phyloP scores from a whole-genome alignment of 257 asterid genomes.

The Coffea eugenioides region DNA sequence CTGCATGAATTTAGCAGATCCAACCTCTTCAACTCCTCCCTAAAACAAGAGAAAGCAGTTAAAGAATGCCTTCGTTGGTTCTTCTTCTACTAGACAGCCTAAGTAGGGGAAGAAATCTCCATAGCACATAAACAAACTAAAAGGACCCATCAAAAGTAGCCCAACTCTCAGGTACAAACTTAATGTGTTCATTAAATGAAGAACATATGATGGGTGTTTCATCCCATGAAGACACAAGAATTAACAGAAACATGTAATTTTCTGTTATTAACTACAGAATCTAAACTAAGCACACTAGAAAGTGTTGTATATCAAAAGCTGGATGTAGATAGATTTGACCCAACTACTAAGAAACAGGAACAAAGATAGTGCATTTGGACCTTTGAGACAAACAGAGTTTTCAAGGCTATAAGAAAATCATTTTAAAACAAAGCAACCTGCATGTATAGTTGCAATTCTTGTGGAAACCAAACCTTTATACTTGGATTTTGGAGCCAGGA shows the following conservation, averaged over 20 bases:
- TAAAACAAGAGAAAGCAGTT: slow-evolving; percentile 34
- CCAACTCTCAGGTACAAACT: neutral
- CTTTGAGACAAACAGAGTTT: neutral
- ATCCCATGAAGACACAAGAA: neutral
- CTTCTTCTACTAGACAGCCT: too few relatives aligned
- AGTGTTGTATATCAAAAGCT: neutral
- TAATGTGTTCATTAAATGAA: neutral
- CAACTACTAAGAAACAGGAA: neutral
- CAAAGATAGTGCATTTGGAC: neutral
- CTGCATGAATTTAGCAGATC: slow-evolving; percentile 62
- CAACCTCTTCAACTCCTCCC: slow-evolving; percentile 47
- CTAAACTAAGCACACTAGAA: neutral
- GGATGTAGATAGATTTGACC: neutral
- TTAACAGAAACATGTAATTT: neutral
- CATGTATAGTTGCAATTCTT: neutral
- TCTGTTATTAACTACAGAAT: neutral
- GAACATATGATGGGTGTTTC: neutral
- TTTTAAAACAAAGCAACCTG: neutral
- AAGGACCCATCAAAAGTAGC: neutral
- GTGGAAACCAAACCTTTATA: neutral
- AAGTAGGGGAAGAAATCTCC: neutral
- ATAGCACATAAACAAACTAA: neutral
- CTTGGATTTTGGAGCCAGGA: neutral
- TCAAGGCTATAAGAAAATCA: neutral
- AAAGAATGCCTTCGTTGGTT: slow-evolving; percentile 2